Evolutionary conservation across 345 rosid genomes (phyloP).

Genomic region (Limnanthes douglasii): DNA sequence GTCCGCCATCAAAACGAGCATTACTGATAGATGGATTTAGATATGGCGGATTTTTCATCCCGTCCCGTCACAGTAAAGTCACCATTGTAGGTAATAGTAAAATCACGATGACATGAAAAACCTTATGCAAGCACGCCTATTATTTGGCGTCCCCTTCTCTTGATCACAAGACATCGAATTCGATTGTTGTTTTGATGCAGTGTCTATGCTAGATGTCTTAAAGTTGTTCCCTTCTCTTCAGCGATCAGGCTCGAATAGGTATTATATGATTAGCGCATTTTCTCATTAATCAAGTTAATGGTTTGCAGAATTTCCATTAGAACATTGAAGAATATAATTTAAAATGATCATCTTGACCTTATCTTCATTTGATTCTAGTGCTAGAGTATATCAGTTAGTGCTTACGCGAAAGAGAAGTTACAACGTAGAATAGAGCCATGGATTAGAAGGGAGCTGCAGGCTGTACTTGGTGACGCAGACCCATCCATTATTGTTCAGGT

Average conservation of each 20-base stretch:
- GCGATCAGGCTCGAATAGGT: slow-evolving; percentile 23
- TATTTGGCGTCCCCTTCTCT: slow-evolving; percentile 40
- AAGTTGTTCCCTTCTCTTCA: slow-evolving; percentile 32
- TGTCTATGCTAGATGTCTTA: slow-evolving; percentile 22
- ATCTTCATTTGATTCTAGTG: too few species aligned
- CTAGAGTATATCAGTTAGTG: slow-evolving; percentile 17
- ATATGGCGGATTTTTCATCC: too few species aligned
- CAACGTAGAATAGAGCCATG: slow-evolving; percentile 45
- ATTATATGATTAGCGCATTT: neutral
- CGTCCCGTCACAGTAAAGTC: too few species aligned
- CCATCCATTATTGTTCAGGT: slow-evolving; percentile 56
- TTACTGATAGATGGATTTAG: too few species aligned
- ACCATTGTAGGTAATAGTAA: too few species aligned
- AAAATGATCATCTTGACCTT: too few species aligned
- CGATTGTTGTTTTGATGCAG: slow-evolving; percentile 19
- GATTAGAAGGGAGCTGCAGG: slow-evolving; percentile 59
- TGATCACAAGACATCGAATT: too few species aligned
- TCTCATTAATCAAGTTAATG: neutral
- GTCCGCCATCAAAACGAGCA: too few species aligned
- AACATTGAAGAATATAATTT: too few species aligned
- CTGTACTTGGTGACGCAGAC: slow-evolving; percentile 54
- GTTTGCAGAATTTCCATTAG: too few species aligned
- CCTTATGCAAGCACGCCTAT: slow-evolving; percentile 31
- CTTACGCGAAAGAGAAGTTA: slow-evolving; percentile 18
- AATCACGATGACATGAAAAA: too few species aligned